Conservation (phyloP, 495 filamentous ascomycete genomes). For the Aspergillus funiculosus region DNA sequence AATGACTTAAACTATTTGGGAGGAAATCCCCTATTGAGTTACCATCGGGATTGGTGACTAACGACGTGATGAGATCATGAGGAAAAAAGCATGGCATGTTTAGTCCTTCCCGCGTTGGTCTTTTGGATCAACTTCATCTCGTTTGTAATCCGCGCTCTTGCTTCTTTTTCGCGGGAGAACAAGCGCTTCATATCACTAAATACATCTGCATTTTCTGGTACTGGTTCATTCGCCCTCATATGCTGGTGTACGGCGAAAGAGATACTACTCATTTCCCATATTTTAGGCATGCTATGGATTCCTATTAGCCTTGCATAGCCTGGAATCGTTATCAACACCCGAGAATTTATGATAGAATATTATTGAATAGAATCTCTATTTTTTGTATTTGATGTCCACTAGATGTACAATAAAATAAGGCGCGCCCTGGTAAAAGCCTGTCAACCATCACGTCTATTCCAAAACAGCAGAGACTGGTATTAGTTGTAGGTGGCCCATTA, state of each 20-base stretch:
- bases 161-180: slow-evolving; percentile 5
- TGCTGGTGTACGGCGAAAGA: slow-evolving; percentile 5
- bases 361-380: slow-evolving; percentile 8
- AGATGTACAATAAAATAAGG: too few relatives aligned
- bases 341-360: slow-evolving; percentile 9
- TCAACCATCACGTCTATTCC: too few relatives aligned
- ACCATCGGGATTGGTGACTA: slow-evolving; percentile 10
- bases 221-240: slow-evolving; percentile 13
- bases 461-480: too few relatives aligned
- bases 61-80: slow-evolving; percentile 38
- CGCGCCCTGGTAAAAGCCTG: too few relatives aligned
- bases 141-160: neutral
- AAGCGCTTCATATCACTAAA: neutral
- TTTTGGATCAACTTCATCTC: slow-evolving; percentile 8
- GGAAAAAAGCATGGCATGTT: slow-evolving; percentile 14
- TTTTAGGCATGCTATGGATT: slow-evolving; percentile 4
- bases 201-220: slow-evolving; percentile 1
- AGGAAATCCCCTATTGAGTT: slow-evolving; percentile 1
- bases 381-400: too few relatives aligned
- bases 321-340: neutral
- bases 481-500: too few relatives aligned
- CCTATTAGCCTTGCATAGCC: neutral
- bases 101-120: slow-evolving; percentile 2
- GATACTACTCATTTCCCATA: slow-evolving; percentile 2
- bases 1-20: slow-evolving; percentile 39